Base-by-base conservation (phyloP, 2,329 filamentous ascomycete genomes). In the Neopestalotiopsis sp. region DNA sequence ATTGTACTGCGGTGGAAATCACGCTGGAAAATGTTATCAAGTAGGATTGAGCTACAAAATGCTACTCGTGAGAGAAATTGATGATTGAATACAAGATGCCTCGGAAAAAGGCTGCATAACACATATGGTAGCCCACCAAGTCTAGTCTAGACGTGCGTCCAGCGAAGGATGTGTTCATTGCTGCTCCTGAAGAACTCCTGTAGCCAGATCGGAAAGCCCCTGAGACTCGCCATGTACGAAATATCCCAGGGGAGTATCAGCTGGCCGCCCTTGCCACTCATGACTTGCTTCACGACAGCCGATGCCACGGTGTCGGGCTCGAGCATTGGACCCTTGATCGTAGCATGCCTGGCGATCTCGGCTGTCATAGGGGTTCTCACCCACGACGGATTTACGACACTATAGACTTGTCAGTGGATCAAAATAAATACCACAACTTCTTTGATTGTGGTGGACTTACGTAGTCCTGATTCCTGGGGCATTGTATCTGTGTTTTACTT, bases 401-500 rank as follows among this genome's bases (percentile, higher is more conserved):
- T 52, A 52, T 5, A 52, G n/a, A 6, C n/a, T 4, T 52, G n/a
- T 52, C 3, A 17, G 17, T 9, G 24, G 45, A 52, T 12, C 14
- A 52, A 4, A 1, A 3, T 9, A 1, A 20, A 2, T 20, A 52
- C 9, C 45, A 52, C 4, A 1, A 2, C 3, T 28, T n/a, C 6
- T 20, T 4, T 13, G 7, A 2, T 3, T 49, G 45, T 17, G 3
- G 14, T n/a, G 17, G n/a, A 52, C 45, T 52, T 6, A 52, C 57
- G 57, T 60, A 30, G 57, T 60, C 1, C 28, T 60, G 57, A 60
- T 38, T 5, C 57, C 20, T 1, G 57, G 57, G 14, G 78, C 78
- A 13, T 79, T 75, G 62, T 82, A 80, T 74, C 74, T 78, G n/a
- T 74, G 66, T 28, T 74, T 74, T 60, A 83, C 66, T 68, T 83